Percentiles rank a stretch among this genome's conserved stretches.
These are phyloP conservation scores for Alternaria sp. DNA, from an alignment of 2,329 filamentous ascomycete genomes.

Conservation along the genomic window DNA sequence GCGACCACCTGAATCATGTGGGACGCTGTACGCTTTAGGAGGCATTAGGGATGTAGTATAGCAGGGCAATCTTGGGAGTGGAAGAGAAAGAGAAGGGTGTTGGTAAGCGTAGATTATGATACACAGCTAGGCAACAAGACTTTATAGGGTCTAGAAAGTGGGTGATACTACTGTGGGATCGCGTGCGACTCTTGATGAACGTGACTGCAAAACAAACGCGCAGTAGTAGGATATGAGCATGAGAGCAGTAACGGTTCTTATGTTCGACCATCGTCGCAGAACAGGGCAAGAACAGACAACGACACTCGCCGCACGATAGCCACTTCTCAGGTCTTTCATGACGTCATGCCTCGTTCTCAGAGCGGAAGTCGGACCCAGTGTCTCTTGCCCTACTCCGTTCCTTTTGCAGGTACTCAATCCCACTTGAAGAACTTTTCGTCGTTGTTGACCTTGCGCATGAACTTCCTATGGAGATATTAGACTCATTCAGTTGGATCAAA, in stretches of 20 bases:
- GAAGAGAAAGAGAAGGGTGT: not conserved
- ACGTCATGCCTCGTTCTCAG: not conserved
- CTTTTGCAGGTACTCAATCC: not conserved
- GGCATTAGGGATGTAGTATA: not conserved
- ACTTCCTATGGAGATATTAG: not conserved
- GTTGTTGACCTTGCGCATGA: not conserved
- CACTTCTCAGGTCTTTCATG: not conserved
- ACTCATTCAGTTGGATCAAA: not conserved
- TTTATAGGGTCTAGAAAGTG: not conserved
- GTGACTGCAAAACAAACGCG: not conserved
- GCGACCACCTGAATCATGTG: not conserved
- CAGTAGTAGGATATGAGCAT: not conserved
- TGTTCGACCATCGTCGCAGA: not conserved
- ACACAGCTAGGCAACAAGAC: not conserved
- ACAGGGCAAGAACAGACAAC: not conserved
- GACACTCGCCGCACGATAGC: not conserved
- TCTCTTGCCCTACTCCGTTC: not conserved
- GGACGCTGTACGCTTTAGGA: not conserved
- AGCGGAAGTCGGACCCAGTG: not conserved
- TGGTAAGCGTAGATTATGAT: not conserved
- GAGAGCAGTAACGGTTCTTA: not conserved
- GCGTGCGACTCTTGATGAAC: not conserved
- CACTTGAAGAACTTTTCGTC: not conserved
- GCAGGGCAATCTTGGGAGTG: not conserved
- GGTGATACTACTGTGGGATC: not conserved